Base-by-base conservation (phyloP, 2,329 filamentous ascomycete genomes). In the Hirsutella minnesotensis region DNA sequence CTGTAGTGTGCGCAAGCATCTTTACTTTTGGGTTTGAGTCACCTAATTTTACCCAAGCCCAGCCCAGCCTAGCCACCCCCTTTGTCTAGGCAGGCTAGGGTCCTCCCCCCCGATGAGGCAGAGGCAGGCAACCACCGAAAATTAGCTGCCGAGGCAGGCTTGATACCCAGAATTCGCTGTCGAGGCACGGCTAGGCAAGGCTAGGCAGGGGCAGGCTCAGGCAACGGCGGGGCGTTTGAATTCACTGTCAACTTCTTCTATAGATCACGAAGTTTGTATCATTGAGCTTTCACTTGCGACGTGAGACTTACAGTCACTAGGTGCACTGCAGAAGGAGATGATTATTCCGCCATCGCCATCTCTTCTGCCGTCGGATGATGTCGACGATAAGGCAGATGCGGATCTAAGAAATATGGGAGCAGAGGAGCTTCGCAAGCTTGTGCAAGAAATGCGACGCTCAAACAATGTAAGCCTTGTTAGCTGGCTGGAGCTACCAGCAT, bases 191-290 rank as follows among this genome's bases (percentile, higher is more conserved):
- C n/a, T n/a, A n/a, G n/a, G n/a, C n/a, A n/a, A n/a, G n/a, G n/a
- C n/a, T n/a, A n/a, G n/a, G n/a, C n/a, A n/a, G n/a, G n/a, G n/a
- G n/a, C n/a, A n/a, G n/a, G n/a, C n/a, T n/a, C n/a, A n/a, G n/a
- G n/a, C n/a, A n/a, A n/a, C n/a, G n/a, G n/a, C n/a, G n/a, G n/a
- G n/a, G n/a, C n/a, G n/a, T n/a, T n/a, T n/a, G n/a, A n/a, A n/a
- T n/a, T n/a, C n/a, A n/a, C 30, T 0, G 46, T 46, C 10, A n/a
- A 22, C 20, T 57, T 58, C 38, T 22, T 41, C 7, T 56, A 54
- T 30, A 49, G 47, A 27, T 57, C 55, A 15, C 35, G 42, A 10
- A 41, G 53, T 56, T 46, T 8, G 50, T 24, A n/a, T n/a, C n/a
- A n/a, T n/a, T n/a, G n/a, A n/a, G n/a, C n/a, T n/a, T 4, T 9